Conservation (phyloP, 75 land plant genomes). For the Larix kaempferi region DNA sequence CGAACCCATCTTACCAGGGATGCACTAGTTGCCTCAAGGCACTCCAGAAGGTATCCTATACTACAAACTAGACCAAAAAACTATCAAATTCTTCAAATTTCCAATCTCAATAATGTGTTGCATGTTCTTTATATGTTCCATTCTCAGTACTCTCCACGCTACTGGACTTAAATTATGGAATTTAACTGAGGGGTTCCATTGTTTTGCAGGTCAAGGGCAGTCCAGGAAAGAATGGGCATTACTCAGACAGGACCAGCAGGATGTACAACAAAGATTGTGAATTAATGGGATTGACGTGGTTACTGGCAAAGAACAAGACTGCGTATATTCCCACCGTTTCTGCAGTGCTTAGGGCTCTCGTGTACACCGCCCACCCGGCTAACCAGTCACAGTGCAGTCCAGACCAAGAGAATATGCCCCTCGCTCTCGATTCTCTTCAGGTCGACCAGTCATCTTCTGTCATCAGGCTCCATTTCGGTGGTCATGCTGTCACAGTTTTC, state of each 20-base stretch:
- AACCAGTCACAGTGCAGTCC: conserved; percentile 57
- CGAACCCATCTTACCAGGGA: conserved; percentile 56
- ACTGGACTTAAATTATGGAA: no score
- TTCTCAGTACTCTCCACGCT: no score
- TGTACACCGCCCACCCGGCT: conserved; percentile 59
- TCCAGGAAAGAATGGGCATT: background rate
- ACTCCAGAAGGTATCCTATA: conserved; percentile 41
- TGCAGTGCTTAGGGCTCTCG: conserved; percentile 69
- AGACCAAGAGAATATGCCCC: conserved; percentile 80
- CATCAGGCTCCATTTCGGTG: background rate
- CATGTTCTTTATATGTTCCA: no score
- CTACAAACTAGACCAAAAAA: no score
- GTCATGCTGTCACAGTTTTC: no score
- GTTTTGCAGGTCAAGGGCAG: conserved; percentile 5
- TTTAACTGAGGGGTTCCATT: background rate
- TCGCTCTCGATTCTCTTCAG: conserved; percentile 57
- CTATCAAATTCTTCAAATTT: no score
- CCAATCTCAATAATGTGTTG: conserved; percentile 13
- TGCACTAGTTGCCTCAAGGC: conserved; percentile 63
- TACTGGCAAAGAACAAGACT: conserved; percentile 69
- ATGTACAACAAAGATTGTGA: conserved; percentile 61
- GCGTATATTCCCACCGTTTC: conserved; percentile 79
- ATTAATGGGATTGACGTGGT: conserved; percentile 81
- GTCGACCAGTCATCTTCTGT: background rate
- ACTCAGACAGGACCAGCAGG: conserved; percentile 24